Evolutionary conservation across 1,284 basidiomycete species (phyloP), one percentile per base, ranked within the genome.

Genomic region (Tilletia caries): DNA sequence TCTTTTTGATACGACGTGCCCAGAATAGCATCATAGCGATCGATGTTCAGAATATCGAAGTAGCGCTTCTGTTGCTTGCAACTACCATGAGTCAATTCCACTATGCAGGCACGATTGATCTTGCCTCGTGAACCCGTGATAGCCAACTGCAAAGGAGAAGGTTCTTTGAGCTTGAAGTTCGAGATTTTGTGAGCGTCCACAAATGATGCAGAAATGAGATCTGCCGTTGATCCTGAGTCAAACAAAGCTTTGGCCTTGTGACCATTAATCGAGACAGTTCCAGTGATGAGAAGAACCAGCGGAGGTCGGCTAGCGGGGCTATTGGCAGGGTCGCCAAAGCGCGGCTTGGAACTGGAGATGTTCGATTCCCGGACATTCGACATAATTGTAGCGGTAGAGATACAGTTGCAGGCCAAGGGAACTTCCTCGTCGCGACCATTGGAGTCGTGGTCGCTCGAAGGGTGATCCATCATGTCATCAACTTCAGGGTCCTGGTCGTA

Each of bases 11-110:
- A 58, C 25, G 54, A 15, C 8, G 54, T 58, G 54, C 54, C 54
- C 5, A 58, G 54, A 25, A 58, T 50, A 27, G 25, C 48, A n/a
- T 50, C 48, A 18, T 50, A 50, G 48, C 48, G 48, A 50, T 50
- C 48, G 20, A 50, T 20, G 5, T 6, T 8, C 4, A 50, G 48
- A 50, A 50, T 33, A 23, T 58, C 54, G 27, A 58, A 58, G 20
- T 58, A 58, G 25, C 29, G 54, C 13, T 29, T 6, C 20, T 58
- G 54, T 3, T 58, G 15, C 29, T 27, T 3, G 27, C 54, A 58
- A 15, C 8, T 32, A 13, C 54, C 54, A 25, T 58, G 54, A 13
- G 54, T 58, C 18, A 58, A 3, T 8, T 25, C 10, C 3, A 20
- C 54, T 4, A 13, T 3, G 20, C 54, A 58, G 27, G 25, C 54